Percentiles rank a stretch among this genome's conserved stretches.
phyloP scores from a whole-genome alignment of 1,139 yeast genomes.

The Taphrina wiesneri region DNA sequence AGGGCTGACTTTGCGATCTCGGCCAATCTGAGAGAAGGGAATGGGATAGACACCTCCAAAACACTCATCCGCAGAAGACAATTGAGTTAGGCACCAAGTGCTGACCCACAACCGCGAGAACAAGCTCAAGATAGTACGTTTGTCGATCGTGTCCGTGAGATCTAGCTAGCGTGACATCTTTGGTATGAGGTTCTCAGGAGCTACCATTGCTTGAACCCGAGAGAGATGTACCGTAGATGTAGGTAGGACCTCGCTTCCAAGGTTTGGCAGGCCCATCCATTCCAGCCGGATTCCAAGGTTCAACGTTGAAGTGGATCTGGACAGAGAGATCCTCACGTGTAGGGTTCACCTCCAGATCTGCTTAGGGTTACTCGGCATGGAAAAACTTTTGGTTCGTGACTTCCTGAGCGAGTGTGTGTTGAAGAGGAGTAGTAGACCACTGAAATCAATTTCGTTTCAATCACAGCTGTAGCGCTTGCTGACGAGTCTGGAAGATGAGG shows the following conservation, averaged over 20 bases:
- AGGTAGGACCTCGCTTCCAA: too few relatives aligned
- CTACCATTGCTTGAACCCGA: neutral
- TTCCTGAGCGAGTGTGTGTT: slow-evolving; percentile 1
- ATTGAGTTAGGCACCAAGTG: too few relatives aligned
- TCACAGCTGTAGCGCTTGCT: slow-evolving; percentile 4
- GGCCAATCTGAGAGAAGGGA: slow-evolving; percentile 17
- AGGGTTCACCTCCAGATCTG: slow-evolving; percentile 2
- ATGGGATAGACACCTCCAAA: slow-evolving; percentile 13
- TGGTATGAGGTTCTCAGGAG: too few relatives aligned
- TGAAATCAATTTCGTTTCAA: neutral
- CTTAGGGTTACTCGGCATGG: slow-evolving; percentile 14
- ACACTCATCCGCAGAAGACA: slow-evolving; percentile 19
- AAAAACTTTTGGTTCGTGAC: slow-evolving; percentile 13
- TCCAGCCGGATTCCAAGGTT: too few relatives aligned
- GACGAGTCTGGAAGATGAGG: slow-evolving; percentile 20
- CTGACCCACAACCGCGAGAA: too few relatives aligned
- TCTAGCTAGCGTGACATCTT: too few relatives aligned
- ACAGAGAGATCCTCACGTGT: neutral
- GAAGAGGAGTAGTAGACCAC: neutral
- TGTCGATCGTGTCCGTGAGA: too few relatives aligned
- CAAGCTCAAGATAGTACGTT: too few relatives aligned
- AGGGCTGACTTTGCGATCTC: slow-evolving; percentile 16
- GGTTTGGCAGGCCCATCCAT: too few relatives aligned
- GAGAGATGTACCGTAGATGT: too few relatives aligned
- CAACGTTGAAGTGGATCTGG: neutral